Conservation (phyloP, 768 basidiomycete species). For the Albatrellus ellisii region DNA sequence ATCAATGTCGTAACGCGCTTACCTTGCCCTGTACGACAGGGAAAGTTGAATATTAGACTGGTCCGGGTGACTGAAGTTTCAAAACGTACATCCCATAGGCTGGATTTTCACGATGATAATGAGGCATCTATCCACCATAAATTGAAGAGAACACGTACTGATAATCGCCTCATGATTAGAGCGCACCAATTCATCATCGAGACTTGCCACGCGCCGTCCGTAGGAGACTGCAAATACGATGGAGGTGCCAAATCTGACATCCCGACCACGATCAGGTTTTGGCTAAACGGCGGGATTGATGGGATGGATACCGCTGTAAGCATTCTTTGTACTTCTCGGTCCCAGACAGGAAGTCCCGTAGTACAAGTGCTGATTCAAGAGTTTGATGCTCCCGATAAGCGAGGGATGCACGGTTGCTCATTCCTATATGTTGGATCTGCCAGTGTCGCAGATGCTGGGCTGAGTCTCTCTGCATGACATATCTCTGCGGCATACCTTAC, state of each 20-base stretch:
- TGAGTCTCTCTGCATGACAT: not conserved
- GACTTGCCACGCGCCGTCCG: constrained; percentile 2
- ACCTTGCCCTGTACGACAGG: not conserved
- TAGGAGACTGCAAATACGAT: constrained; percentile 4
- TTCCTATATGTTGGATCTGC: constrained; percentile 6
- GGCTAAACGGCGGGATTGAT: not conserved
- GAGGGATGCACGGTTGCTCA: constrained; percentile 3
- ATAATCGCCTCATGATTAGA: not conserved
- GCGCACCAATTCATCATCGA: constrained; percentile 4
- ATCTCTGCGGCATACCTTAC: constrained; percentile 5
- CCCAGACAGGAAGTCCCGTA: constrained; percentile 5
- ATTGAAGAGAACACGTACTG: not conserved
- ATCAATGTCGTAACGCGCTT: not conserved
- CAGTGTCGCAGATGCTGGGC: not conserved
- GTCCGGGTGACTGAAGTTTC: not conserved
- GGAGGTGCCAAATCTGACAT: constrained; percentile 5
- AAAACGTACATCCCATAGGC: not conserved
- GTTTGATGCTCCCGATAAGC: constrained; percentile 7
- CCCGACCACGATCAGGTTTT: no score
- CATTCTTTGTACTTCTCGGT: not conserved
- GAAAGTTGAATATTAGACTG: not conserved
- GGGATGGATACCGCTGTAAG: constrained; percentile 3
- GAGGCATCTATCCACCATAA: not conserved
- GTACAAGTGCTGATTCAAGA: constrained; percentile 5
- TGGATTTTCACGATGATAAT: not conserved